Conservation (phyloP, 2,329 filamentous ascomycete species). For the Talaromyces verruculosus region DNA sequence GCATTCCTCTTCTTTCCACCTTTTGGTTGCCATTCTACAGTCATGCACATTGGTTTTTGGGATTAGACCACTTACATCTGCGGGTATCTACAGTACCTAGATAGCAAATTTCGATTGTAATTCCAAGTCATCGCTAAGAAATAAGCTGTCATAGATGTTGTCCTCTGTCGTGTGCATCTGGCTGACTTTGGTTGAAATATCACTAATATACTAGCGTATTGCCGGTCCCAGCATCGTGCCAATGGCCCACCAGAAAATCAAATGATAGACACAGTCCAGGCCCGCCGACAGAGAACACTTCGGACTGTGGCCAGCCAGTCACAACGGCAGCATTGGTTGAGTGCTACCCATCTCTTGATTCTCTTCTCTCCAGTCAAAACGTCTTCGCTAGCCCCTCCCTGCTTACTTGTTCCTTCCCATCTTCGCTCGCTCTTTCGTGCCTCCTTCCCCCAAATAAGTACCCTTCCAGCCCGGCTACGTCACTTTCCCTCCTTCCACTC, state of each 20-base stretch:
- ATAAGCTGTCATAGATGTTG: background rate
- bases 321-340: background rate
- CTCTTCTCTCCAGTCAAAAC: background rate
- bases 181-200: background rate
- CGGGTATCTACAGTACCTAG: background rate
- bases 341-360: conserved; percentile 3
- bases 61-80: background rate
- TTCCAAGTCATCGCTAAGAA: background rate
- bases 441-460: conserved; percentile 14
- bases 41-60: background rate
- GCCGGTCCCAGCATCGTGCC: background rate
- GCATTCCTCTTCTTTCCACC: conserved; percentile 7
- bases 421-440: conserved; percentile 4
- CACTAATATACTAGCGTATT: conserved; percentile 6
- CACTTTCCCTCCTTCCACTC: conserved; percentile 33
- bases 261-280: conserved; percentile 13
- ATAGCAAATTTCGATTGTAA: background rate
- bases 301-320: conserved; percentile 5
- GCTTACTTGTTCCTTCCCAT: conserved; percentile 28
- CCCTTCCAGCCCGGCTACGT: conserved; percentile 40
- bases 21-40: background rate
- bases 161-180: conserved; percentile 8
- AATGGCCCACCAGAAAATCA: background rate
- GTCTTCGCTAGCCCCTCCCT: conserved; percentile 16
- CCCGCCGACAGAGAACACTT: background rate